These are phyloP conservation scores for Heterobasidion occidentale DNA, from an alignment of 1,284 basidiomycete genomes.

Conservation along the genomic window DNA sequence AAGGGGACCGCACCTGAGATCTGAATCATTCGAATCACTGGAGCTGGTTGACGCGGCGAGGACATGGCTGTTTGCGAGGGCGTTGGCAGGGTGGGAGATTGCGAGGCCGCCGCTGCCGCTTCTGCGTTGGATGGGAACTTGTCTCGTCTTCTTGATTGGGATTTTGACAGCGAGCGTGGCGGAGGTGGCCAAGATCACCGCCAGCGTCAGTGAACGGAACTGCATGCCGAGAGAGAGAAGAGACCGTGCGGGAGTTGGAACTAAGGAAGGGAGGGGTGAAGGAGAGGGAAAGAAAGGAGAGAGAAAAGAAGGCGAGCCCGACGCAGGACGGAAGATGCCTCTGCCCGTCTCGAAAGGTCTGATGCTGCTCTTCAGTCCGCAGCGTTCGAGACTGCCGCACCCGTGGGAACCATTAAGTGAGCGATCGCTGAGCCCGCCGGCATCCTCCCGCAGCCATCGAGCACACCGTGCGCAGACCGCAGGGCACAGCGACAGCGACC, in stretches of 20 bases:
- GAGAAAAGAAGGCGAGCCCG: slow-evolving; percentile 10
- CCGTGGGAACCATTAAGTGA: background rate
- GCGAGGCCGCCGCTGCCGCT: slow-evolving; percentile 3
- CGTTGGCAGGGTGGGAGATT: background rate
- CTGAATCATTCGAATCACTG: slow-evolving; percentile 13
- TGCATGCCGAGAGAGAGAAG: slow-evolving; percentile 16
- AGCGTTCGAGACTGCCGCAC: background rate
- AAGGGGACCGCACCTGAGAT: slow-evolving; percentile 21
- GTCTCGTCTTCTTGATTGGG: slow-evolving; percentile 19
- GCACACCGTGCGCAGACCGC: too few relatives aligned
- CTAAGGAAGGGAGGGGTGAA: slow-evolving; percentile 13
- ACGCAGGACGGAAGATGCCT: background rate
- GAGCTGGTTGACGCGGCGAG: slow-evolving; percentile 2
- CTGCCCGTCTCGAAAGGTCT: background rate
- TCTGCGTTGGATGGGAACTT: slow-evolving; percentile 7
- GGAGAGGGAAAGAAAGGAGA: slow-evolving; percentile 9
- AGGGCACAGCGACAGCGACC: too few relatives aligned
- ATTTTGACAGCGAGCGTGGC: slow-evolving; percentile 21
- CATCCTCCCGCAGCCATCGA: background rate
- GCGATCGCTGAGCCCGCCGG: background rate
- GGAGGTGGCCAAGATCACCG: slow-evolving; percentile 18
- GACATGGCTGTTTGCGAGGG: background rate
- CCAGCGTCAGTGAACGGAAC: slow-evolving; percentile 13
- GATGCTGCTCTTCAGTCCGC: background rate
- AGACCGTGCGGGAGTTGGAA: background rate